Conservation (phyloP, 768 basidiomycete genomes). For the Fistulinella prunicolor region DNA sequence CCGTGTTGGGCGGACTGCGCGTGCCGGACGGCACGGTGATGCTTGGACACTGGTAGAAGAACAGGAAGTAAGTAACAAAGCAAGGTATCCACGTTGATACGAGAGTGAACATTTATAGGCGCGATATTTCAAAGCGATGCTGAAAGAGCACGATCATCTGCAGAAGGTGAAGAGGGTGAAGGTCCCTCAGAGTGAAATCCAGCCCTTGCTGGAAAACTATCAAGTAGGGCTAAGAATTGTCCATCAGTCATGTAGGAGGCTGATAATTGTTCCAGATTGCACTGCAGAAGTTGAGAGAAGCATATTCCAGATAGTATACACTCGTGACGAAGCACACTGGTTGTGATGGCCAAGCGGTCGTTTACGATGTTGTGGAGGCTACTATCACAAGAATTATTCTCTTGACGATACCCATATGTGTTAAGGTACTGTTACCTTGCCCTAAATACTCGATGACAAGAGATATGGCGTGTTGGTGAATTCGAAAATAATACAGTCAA, state of each 20-base stretch:
- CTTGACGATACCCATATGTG: too few species aligned
- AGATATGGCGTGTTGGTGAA: too few species aligned
- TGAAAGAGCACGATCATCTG: conserved; percentile 69
- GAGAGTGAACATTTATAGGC: conserved; percentile 47
- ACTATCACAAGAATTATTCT: too few species aligned
- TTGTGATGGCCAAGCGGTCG: too few species aligned
- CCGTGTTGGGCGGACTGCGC: conserved; percentile 92
- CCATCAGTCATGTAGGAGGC: not conserved
- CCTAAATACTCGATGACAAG: too few species aligned
- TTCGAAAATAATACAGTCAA: too few species aligned
- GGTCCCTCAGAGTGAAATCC: conserved; percentile 60
- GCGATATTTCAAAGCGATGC: conserved; percentile 81
- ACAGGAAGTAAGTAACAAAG: conserved; percentile 60
- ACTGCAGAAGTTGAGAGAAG: conserved; percentile 27
- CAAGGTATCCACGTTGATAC: not conserved
- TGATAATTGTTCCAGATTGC: conserved; percentile 25
- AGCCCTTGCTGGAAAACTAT: conserved; percentile 55
- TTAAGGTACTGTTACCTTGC: too few species aligned
- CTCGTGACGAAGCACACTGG: too few species aligned
- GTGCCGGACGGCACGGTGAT: conserved; percentile 83
- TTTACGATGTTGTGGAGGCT: not conserved
- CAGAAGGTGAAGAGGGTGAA: conserved; percentile 65
- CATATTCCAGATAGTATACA: conserved; percentile 21
- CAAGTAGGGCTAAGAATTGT: conserved; percentile 47
- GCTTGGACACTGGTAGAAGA: conserved; percentile 97